Evolutionary conservation across 2,329 filamentous ascomycete genomes (phyloP), one percentile per base, ranked within the genome.

Genomic region (Paecilomyces dactylethromorphus): DNA sequence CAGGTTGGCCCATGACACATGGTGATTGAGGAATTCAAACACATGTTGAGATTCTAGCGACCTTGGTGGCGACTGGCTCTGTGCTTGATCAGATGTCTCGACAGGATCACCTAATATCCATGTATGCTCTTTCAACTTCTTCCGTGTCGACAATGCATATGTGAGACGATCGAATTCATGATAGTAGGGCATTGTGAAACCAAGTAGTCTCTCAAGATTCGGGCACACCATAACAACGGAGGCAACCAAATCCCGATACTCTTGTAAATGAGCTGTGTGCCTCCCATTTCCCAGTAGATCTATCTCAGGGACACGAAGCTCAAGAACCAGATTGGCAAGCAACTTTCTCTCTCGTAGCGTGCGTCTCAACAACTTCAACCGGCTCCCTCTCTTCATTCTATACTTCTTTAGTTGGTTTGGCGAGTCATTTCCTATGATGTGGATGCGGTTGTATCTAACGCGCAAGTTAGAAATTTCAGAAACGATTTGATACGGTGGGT

Each of bases 201-300:
- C 84, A 32, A 79, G 67, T 7, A 86, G 69, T 26, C 77, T 76
- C 68, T 86, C 82, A 22, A 86, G 69, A 60, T 82, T 83, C 7
- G 83, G 82, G 64, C 82, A 86, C 2, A 79, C 78, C 78, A 84
- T 83, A 32, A 86, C 80, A 39, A 86, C 73, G 0, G 82, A 84
- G 5, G 82, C 81, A 18, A 85, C 69, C 18, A 81, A 60, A 59
- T 83, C 79, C 51, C 80, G 72, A 56, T 83, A 80, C 54, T 81
- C 78, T 64, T 81, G 75, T 65, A 75, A 76, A 59, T 77, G 68
- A 24, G 66, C 61, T 59, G 72, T 72, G 53, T 76, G 72, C 58
- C 76, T 73, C 52, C 70, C 76, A 29, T 76, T 77, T 35, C 68
- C 66, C 59, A 76, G 66, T 58, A 75, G 51, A 58, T 82, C 76